These are phyloP conservation scores for Ceratocystis alfenasii DNA, from an alignment of 2,329 filamentous ascomycete species.

Conservation along the genomic window DNA sequence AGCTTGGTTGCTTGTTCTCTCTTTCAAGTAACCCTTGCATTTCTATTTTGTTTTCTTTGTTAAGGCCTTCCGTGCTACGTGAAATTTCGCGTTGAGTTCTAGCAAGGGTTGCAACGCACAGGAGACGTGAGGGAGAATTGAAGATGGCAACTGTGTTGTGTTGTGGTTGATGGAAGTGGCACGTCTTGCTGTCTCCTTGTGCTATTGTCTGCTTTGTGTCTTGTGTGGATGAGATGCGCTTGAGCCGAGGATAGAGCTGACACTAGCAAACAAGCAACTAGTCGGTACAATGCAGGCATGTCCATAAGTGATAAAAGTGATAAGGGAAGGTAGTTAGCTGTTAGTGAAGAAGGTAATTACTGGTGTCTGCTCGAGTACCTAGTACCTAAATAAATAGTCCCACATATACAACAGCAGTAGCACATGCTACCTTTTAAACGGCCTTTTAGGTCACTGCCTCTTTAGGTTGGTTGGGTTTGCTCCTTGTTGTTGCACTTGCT, in stretches of 20 bases:
- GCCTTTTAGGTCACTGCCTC: background rate
- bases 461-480: background rate
- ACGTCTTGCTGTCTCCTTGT: too few species aligned
- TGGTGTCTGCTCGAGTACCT: background rate
- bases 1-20: background rate
- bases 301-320: too few species aligned
- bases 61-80: background rate
- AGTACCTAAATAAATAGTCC: background rate
- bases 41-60: background rate
- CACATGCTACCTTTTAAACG: background rate
- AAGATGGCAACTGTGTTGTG: background rate
- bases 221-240: too few species aligned
- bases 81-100: background rate
- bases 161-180: too few species aligned
- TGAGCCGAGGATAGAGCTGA: too few species aligned
- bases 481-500: slow-evolving; percentile 3
- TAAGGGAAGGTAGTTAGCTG: too few species aligned
- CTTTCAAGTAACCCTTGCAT: background rate
- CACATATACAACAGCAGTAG: background rate
- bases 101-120: background rate
- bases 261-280: too few species aligned
- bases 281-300: too few species aligned
- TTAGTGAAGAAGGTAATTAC: too few species aligned
- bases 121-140: background rate
- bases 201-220: too few species aligned